Percentiles rank a stretch among this genome's conserved stretches.
These are phyloP conservation scores for Metschnikowia orientalis DNA, from an alignment of 805 yeast genomes.

Conservation along the genomic window DNA sequence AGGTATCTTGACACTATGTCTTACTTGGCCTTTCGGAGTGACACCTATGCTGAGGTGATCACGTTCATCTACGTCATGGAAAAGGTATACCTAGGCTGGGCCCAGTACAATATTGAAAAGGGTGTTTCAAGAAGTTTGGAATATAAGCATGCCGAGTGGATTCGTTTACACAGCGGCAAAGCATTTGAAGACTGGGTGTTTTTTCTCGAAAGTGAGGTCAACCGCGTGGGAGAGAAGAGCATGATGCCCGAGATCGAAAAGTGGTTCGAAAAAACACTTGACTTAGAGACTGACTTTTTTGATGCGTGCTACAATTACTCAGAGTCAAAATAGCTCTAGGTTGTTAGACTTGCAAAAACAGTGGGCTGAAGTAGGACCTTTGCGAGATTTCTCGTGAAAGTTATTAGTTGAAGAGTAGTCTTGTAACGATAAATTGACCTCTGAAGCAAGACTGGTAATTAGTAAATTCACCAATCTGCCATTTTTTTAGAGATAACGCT, in stretches of 20 bases:
- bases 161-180: slow-evolving; percentile 47
- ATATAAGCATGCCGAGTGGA: slow-evolving; percentile 50
- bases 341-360: too few relatives aligned
- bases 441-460: too few relatives aligned
- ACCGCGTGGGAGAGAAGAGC: slow-evolving; percentile 29
- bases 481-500: too few relatives aligned
- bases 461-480: too few relatives aligned
- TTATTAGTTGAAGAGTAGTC: too few relatives aligned
- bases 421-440: too few relatives aligned
- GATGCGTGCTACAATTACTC: slow-evolving; percentile 37
- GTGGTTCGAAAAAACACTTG: slow-evolving; percentile 31
- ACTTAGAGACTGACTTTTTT: slow-evolving; percentile 44
- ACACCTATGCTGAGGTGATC: slow-evolving; percentile 38
- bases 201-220: slow-evolving; percentile 42
- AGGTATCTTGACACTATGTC: slow-evolving; percentile 34
- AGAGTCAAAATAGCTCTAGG: too few relatives aligned
- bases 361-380: too few relatives aligned
- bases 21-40: slow-evolving; percentile 23
- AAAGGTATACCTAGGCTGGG: slow-evolving; percentile 51
- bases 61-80: slow-evolving; percentile 47
- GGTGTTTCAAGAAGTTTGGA: slow-evolving; percentile 20
- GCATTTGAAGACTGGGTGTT: slow-evolving; percentile 46
- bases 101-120: slow-evolving; percentile 29
- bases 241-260: slow-evolving; percentile 17
- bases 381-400: too few relatives aligned